Percentiles rank a stretch among this genome's conserved stretches.
Conservation (phyloP, 2,329 filamentous ascomycete species). For the Colletotrichum endophyticum region DNA sequence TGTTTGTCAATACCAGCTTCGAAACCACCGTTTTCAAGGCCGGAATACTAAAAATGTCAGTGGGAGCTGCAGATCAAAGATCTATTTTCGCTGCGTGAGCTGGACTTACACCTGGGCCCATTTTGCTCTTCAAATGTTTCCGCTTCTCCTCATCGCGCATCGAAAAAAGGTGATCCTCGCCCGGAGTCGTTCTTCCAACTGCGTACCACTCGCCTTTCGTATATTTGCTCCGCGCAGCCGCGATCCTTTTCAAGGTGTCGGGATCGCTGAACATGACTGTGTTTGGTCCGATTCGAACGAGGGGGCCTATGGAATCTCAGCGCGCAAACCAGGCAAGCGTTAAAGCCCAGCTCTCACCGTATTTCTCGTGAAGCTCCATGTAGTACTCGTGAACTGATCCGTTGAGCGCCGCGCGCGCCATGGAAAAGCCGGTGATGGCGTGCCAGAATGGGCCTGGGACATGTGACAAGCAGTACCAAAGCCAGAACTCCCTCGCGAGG, state of each 20-base stretch:
- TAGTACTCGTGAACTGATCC: slow-evolving; percentile 5
- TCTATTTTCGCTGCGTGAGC: not conserved
- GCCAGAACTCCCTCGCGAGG: not conserved
- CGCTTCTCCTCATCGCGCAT: slow-evolving; percentile 42
- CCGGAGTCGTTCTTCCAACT: slow-evolving; percentile 33
- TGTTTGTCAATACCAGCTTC: slow-evolving; percentile 14
- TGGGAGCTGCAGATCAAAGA: not conserved
- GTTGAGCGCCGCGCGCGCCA: slow-evolving; percentile 22
- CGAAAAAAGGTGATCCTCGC: slow-evolving; percentile 33
- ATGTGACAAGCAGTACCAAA: slow-evolving; percentile 35
- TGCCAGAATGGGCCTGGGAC: slow-evolving; percentile 36
- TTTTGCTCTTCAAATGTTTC: slow-evolving; percentile 44
- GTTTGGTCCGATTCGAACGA: slow-evolving; percentile 25
- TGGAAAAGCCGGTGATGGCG: slow-evolving; percentile 33
- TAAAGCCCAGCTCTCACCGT: not conserved
- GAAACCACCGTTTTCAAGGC: slow-evolving; percentile 15
- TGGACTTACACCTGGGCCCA: slow-evolving; percentile 46
- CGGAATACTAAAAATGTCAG: slow-evolving; percentile 1
- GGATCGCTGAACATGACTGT: slow-evolving; percentile 22
- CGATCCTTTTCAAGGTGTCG: slow-evolving; percentile 8
- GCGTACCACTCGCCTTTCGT: slow-evolving; percentile 23
- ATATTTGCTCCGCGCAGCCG: slow-evolving; percentile 14
- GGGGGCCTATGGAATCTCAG: slow-evolving; percentile 25
- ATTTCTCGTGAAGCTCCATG: slow-evolving; percentile 14
- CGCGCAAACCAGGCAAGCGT: slow-evolving; percentile 20